Evolutionary conservation across 106 monocot genomes (phyloP), one percentile per base, ranked within the genome.

Genomic region (Phalaenopsis equestris): DNA sequence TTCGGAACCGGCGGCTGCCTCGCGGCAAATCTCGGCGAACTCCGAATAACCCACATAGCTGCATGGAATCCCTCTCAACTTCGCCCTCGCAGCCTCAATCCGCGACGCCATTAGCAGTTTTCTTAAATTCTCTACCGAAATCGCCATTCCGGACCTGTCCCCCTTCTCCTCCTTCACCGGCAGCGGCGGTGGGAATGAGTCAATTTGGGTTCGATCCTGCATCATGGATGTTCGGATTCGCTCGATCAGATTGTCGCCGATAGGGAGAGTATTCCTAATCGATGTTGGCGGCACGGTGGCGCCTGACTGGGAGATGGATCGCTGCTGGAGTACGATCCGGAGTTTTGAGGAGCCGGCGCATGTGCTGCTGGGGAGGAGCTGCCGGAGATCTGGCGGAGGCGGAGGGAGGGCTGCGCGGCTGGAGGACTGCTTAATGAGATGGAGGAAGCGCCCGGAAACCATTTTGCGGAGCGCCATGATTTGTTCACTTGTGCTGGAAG

Each of bases 1-100:
- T 19, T 90, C 83, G 3, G 84, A 81, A 0, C 78, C 78, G 36
- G 80, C 88, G 30, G 82, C 70, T 5, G 75, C 85, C n/a, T 87
- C 87, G 57, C 83, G 48, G 84, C 95, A 95, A 38, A 95, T 81
- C 79, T 56, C 47, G 0, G 85, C 70, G 75, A 93, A 89, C 55
- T 93, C 88, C 3, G 78, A 55, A 47, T 85, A 85, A 3, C 89
- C 65, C 39, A 95, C 78, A 78, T 82, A 79, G 74, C 75, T 86
- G 77, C 82, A 55, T 38, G 49, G n/a, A 1, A 81, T 83, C 43
- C 47, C 79, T 77, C 87, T 78, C 46, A 95, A 70, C 87, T 81
- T 83, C 45, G 77, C 76, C 77, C 86, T 82, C 41, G 82, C 90
- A 9, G 79, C 83, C 80, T 92, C 92, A 83, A 89, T 85, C 77